These are phyloP conservation scores for Xylaria digitata DNA, from an alignment of 2,329 filamentous ascomycete genomes.

Conservation along the genomic window DNA sequence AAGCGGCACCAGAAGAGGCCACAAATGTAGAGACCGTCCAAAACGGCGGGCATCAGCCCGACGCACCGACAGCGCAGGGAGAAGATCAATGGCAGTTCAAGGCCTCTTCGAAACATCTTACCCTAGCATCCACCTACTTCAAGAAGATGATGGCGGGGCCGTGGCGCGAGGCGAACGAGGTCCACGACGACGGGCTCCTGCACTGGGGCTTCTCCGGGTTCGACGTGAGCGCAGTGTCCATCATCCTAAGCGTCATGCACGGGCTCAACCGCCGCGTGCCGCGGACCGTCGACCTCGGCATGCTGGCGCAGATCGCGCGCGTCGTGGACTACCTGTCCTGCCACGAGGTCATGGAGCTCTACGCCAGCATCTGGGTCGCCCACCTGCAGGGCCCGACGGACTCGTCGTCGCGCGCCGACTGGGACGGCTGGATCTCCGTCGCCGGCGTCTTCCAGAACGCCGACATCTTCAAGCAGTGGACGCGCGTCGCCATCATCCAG, in stretches of 20 bases:
- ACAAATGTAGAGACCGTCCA: background rate
- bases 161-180: slow-evolving; percentile 24
- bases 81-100: slow-evolving; percentile 29
- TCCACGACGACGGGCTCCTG: slow-evolving; percentile 24
- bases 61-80: background rate
- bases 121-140: slow-evolving; percentile 24
- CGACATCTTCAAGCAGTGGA: slow-evolving; percentile 20
- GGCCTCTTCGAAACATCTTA: slow-evolving; percentile 31
- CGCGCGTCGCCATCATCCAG: slow-evolving; percentile 30
- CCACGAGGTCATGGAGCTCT: slow-evolving; percentile 33
- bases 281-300: slow-evolving; percentile 20
- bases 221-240: slow-evolving; percentile 18
- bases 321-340: slow-evolving; percentile 28
- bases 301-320: slow-evolving; percentile 25
- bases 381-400: background rate
- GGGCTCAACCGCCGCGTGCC: slow-evolving; percentile 28
- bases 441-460: slow-evolving; percentile 24
- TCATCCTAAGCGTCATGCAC: slow-evolving; percentile 28
- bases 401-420: slow-evolving; percentile 14
- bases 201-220: slow-evolving; percentile 25
- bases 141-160: slow-evolving; percentile 31
- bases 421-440: slow-evolving; percentile 30
- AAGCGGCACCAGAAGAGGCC: background rate
- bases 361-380: slow-evolving; percentile 27
- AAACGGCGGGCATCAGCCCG: background rate